A percentile compares a stretch with the other conserved stretches of the same genome.
phyloP scores from a whole-genome alignment of 805 yeast genomes.

The Candida adriatica region DNA sequence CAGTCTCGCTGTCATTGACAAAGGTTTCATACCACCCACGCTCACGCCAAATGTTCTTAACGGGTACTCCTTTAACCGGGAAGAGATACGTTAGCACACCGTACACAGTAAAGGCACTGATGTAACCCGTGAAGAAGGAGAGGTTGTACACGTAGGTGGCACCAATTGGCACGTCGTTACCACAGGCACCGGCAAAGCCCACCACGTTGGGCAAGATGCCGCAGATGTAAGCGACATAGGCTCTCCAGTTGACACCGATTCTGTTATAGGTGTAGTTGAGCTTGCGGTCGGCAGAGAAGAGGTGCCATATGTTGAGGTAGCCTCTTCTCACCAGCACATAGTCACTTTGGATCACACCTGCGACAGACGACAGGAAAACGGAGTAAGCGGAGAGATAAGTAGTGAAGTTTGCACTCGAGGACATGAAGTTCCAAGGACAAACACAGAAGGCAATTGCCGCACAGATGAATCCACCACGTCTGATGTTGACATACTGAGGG shows the following conservation, averaged over 20 bases:
- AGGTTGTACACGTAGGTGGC: conserved; percentile 69
- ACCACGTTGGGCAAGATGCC: conserved; percentile 82
- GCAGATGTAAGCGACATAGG: conserved; percentile 68
- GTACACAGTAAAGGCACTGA: conserved; percentile 50
- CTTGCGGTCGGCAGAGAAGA: conserved; percentile 42
- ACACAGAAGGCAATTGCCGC: conserved; percentile 64
- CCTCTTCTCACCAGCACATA: conserved; percentile 74
- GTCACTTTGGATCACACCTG: conserved; percentile 67
- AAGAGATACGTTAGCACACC: conserved; percentile 41
- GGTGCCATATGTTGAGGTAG: conserved; percentile 51
- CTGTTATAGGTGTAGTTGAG: conserved; percentile 53
- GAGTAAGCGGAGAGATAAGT: conserved; percentile 77
- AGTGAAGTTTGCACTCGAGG: conserved; percentile 66
- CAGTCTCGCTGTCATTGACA: conserved; percentile 10
- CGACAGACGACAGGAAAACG: conserved; percentile 75
- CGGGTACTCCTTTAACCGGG: conserved; percentile 46
- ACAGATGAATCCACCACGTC: conserved; percentile 78
- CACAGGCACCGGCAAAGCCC: conserved; percentile 83
- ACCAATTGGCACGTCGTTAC: conserved; percentile 67
- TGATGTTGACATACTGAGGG: conserved; percentile 60
- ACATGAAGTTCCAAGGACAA: conserved; percentile 79
- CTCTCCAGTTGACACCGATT: conserved; percentile 79
- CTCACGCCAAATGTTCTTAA: conserved; percentile 32
- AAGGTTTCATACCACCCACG: conserved; percentile 41
- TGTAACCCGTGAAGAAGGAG: conserved; percentile 73